Percentiles rank a stretch among this genome's conserved stretches.
Evolutionary conservation across 768 basidiomycete species (phyloP).

Genomic region (Punctularia strigosozonata): DNA sequence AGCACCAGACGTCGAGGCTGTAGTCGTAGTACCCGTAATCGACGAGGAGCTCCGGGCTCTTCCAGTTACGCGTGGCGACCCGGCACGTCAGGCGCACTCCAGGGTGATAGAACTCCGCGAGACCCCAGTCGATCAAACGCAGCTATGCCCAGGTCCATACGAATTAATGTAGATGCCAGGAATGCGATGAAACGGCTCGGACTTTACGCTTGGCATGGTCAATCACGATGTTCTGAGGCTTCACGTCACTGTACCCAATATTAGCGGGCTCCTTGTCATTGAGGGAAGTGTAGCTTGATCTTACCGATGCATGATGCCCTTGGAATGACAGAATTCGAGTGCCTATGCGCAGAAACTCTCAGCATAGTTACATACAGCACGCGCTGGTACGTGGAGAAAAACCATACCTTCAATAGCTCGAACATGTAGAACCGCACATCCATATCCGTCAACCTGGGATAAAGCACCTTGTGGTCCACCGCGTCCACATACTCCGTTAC

Average conservation of each 20-base stretch:
- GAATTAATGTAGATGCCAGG: not conserved
- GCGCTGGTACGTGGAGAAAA: not conserved
- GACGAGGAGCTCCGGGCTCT: slow-evolving; percentile 91
- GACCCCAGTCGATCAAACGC: slow-evolving; percentile 95
- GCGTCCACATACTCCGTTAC: slow-evolving; percentile 98
- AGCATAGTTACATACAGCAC: too few species aligned
- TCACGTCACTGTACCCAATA: too few species aligned
- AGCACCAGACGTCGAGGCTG: slow-evolving; percentile 97
- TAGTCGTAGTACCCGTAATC: slow-evolving; percentile 99
- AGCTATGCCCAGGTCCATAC: slow-evolving; percentile 34
- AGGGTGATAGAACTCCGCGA: slow-evolving; percentile 98
- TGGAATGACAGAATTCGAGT: slow-evolving; percentile 94
- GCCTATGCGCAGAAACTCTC: too few species aligned
- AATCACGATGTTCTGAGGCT: slow-evolving; percentile 99
- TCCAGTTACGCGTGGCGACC: slow-evolving; percentile 95
- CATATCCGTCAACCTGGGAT: slow-evolving; percentile 89
- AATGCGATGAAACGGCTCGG: slow-evolving; percentile 7
- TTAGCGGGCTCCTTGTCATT: too few species aligned
- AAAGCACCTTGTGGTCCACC: slow-evolving; percentile 92
- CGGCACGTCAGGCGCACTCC: slow-evolving; percentile 97
- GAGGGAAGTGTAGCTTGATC: too few species aligned
- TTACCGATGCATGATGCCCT: slow-evolving; percentile 97
- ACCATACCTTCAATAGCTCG: slow-evolving; percentile 78
- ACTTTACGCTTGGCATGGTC: slow-evolving; percentile 96
- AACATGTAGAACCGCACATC: slow-evolving; percentile 97